phyloP scores from a whole-genome alignment of 163 green algal genomes.

The Smithsoniella earleae region DNA sequence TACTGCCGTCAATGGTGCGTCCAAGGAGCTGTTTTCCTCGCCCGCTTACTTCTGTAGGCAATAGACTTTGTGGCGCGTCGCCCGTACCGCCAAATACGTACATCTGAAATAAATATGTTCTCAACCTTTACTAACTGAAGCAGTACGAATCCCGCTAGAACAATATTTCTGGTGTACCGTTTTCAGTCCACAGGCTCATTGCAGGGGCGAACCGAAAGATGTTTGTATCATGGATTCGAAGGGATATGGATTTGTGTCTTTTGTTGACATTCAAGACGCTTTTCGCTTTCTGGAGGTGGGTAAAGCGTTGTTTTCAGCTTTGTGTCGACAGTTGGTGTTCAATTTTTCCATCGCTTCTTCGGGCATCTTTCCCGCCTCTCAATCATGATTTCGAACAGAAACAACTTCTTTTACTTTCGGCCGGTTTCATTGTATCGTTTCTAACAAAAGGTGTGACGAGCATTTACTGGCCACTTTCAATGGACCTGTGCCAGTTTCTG shows the following conservation, averaged over 20 bases:
- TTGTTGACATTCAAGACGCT: slow-evolving; percentile 30
- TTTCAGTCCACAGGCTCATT: background rate
- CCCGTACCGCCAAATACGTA: background rate
- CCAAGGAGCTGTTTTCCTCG: background rate
- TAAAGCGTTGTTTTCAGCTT: no score
- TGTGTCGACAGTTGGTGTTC: no score
- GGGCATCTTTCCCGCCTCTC: no score
- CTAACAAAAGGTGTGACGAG: no score
- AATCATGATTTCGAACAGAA: no score
- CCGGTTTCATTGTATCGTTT: no score
- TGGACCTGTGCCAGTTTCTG: no score
- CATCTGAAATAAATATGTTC: background rate
- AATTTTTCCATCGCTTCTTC: no score
- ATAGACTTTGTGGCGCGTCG: background rate
- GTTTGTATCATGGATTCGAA: slow-evolving; percentile 20
- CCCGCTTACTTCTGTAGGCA: background rate
- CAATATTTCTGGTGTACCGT: background rate
- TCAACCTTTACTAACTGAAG: background rate
- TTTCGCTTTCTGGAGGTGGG: slow-evolving; percentile 31
- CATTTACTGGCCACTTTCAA: no score
- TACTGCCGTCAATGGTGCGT: slow-evolving; percentile 26
- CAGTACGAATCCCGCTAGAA: background rate
- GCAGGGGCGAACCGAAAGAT: slow-evolving; percentile 29
- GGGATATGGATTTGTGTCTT: slow-evolving; percentile 30
- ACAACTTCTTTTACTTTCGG: no score